Evolutionary conservation across 2,329 filamentous ascomycete genomes (phyloP).

Genomic region (Fusarium nodosum): DNA sequence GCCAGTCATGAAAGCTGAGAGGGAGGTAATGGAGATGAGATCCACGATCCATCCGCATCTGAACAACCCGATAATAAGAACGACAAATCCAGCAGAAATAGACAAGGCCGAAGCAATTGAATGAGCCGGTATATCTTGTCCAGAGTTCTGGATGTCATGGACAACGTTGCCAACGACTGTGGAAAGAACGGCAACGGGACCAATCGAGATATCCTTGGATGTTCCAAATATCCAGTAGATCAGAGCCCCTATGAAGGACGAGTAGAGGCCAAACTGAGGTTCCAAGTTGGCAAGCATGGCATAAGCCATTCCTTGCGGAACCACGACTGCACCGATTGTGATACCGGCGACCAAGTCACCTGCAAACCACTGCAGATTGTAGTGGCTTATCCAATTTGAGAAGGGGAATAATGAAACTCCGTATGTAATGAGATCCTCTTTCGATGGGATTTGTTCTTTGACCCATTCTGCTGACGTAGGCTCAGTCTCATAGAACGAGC

Average conservation of each 20-base stretch:
- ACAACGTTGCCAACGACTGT: slow-evolving; percentile 90
- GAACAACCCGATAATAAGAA: slow-evolving; percentile 82
- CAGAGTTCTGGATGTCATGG: slow-evolving; percentile 67
- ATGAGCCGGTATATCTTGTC: slow-evolving; percentile 71
- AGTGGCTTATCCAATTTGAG: slow-evolving; percentile 85
- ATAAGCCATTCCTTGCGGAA: slow-evolving; percentile 98
- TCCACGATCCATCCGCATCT: slow-evolving; percentile 92
- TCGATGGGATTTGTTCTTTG: slow-evolving; percentile 70
- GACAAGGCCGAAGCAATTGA: slow-evolving; percentile 83
- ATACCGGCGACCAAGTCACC: slow-evolving; percentile 87
- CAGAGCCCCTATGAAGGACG: slow-evolving; percentile 94
- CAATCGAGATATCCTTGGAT: slow-evolving; percentile 98
- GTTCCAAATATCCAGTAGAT: slow-evolving; percentile 99
- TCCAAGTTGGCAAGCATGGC: slow-evolving; percentile 84
- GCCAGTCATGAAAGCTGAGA: slow-evolving; percentile 97
- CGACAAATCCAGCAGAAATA: slow-evolving; percentile 81
- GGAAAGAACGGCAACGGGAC: slow-evolving; percentile 95
- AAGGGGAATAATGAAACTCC: slow-evolving; percentile 85
- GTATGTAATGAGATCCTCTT: slow-evolving; percentile 70
- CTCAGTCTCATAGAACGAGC: slow-evolving; percentile 85
- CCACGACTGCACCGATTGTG: slow-evolving; percentile 76
- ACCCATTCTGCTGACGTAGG: slow-evolving; percentile 83
- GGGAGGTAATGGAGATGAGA: slow-evolving; percentile 88
- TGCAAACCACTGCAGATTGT: slow-evolving; percentile 89
- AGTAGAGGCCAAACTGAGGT: slow-evolving; percentile 83